phyloP scores from a whole-genome alignment of 306 rosid genomes.

The Cucurbita argyrosperma region DNA sequence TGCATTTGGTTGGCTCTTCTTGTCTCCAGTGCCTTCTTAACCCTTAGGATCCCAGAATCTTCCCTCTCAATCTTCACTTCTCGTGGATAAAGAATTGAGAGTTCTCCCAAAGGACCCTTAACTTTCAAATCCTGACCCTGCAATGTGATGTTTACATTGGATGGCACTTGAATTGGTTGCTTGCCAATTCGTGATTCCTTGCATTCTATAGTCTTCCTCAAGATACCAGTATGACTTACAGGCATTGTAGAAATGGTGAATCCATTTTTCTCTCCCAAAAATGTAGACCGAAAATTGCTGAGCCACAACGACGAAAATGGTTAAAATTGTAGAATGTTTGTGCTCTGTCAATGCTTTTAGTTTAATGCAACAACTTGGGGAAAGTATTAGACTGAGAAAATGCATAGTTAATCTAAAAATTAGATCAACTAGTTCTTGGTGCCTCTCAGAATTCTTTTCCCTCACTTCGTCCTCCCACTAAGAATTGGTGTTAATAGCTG shows the following conservation, averaged over 20 bases:
- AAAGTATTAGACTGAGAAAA: too few relatives aligned
- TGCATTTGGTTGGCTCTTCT: conserved; percentile 91
- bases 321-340: neutral
- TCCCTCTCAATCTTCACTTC: conserved; percentile 53
- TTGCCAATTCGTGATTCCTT: conserved; percentile 94
- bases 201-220: conserved; percentile 47
- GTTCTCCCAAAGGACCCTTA: conserved; percentile 90
- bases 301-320: conserved; percentile 14
- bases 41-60: conserved; percentile 46
- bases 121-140: conserved; percentile 65
- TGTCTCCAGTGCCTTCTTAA: conserved; percentile 59
- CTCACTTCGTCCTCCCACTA: too few relatives aligned
- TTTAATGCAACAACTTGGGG: too few relatives aligned
- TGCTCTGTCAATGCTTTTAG: too few relatives aligned
- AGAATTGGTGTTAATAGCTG: neutral
- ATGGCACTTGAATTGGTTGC: conserved; percentile 67
- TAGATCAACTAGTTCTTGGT: too few relatives aligned
- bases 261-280: conserved; percentile 50
- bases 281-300: conserved; percentile 63
- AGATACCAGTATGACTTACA: conserved; percentile 22
- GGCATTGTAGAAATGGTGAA: conserved; percentile 24
- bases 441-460: too few relatives aligned
- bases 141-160: conserved; percentile 54
- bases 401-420: too few relatives aligned
- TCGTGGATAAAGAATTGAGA: conserved; percentile 58